A percentile compares a stretch with the other conserved stretches of the same genome.
These are phyloP conservation scores for Colletotrichum sp. DNA, from an alignment of 2,329 filamentous ascomycete genomes.

Conservation along the genomic window DNA sequence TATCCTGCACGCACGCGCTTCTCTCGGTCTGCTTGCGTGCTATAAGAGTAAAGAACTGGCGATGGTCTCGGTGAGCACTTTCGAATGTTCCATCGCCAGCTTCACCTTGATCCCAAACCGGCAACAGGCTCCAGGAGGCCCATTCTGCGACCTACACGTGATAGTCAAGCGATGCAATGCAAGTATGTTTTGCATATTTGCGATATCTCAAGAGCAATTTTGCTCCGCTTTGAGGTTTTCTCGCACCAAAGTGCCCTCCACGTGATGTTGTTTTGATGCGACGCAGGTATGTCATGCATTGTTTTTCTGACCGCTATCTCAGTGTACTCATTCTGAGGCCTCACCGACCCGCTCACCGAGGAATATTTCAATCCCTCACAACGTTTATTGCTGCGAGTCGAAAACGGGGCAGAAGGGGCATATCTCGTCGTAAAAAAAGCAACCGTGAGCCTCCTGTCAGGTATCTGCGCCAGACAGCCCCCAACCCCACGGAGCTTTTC, in stretches of 20 bases:
- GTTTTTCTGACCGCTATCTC: not conserved
- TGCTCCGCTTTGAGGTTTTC: not conserved
- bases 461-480: not conserved
- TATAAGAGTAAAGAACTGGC: not conserved
- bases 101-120: conserved; percentile 8
- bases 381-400: not conserved
- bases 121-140: not conserved
- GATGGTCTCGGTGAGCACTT: not conserved
- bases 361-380: not conserved
- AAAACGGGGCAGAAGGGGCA: not conserved
- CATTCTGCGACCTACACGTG: conserved; percentile 20
- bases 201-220: conserved; percentile 13
- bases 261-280: conserved; percentile 11
- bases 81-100: not conserved
- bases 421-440: not conserved
- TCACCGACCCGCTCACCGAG: not conserved
- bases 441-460: not conserved
- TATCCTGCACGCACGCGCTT: not conserved
- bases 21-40: too few species aligned
- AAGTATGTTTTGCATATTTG: conserved; percentile 21
- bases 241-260: not conserved
- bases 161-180: conserved; percentile 10
- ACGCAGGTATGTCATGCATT: conserved; percentile 15
- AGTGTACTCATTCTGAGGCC: not conserved
- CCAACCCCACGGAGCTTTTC: not conserved